phyloP scores from a whole-genome alignment of 1,139 yeast genomes.

The Yarrowia galli region DNA sequence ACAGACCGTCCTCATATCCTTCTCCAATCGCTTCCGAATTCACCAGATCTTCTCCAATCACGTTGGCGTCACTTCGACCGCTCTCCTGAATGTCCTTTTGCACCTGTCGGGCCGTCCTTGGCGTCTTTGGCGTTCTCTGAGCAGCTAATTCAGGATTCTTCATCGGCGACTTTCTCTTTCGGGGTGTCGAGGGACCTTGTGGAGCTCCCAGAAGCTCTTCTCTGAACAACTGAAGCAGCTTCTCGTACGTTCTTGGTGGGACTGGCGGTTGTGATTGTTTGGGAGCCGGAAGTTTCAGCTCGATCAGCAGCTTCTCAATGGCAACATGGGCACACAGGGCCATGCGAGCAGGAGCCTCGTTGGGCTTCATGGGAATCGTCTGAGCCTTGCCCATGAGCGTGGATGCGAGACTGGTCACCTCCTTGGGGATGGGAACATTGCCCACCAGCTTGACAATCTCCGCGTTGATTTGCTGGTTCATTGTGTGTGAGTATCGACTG shows the following conservation, averaged over 20 bases:
- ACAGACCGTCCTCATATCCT: constrained; percentile 6
- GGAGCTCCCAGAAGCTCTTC: constrained; percentile 41
- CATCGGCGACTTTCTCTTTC: constrained; percentile 39
- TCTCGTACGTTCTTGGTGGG: constrained; percentile 47
- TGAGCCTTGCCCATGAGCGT: constrained; percentile 28
- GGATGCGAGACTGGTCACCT: constrained; percentile 11
- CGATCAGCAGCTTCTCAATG: constrained; percentile 45
- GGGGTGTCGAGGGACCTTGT: constrained; percentile 20
- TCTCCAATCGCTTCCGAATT: constrained; percentile 19
- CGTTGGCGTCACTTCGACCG: constrained; percentile 20
- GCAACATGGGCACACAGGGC: constrained; percentile 50
- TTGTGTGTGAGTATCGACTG: neutral
- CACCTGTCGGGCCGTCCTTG: constrained; percentile 33
- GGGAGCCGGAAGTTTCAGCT: constrained; percentile 45
- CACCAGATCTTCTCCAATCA: constrained; percentile 19
- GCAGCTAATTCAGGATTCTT: constrained; percentile 39
- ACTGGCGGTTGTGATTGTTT: constrained; percentile 47
- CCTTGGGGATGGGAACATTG: constrained; percentile 3
- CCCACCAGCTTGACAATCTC: constrained; percentile 33
- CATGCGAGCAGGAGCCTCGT: constrained; percentile 50
- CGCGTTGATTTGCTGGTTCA: constrained; percentile 32
- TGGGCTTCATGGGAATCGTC: constrained; percentile 44
- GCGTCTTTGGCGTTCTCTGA: constrained; percentile 38
- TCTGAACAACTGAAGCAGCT: constrained; percentile 46
- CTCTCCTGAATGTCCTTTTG: constrained; percentile 29